These are phyloP conservation scores for Pythium rishiriense DNA, from an alignment of 352 stramenopile genomes.

Conservation along the genomic window DNA sequence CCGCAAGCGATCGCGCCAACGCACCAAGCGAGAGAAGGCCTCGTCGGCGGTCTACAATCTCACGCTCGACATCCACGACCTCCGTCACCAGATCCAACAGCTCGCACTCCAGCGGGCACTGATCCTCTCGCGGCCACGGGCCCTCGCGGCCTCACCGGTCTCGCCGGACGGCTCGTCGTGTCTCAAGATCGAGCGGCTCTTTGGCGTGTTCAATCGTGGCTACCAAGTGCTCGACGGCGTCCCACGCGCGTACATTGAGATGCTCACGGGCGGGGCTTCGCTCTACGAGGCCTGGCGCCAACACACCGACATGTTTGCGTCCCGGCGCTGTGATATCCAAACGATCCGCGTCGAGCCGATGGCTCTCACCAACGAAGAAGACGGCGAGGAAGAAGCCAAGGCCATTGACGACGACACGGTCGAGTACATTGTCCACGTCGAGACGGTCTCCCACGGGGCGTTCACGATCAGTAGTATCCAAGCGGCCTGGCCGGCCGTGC, in stretches of 20 bases:
- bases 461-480: background rate
- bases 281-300: no score
- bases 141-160: background rate
- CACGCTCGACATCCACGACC: slow-evolving; percentile 4
- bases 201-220: slow-evolving; percentile 6
- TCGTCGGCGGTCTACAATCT: slow-evolving; percentile 3
- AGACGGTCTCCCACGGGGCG: background rate
- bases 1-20: background rate
- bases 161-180: background rate
- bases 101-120: background rate
- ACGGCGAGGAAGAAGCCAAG: background rate
- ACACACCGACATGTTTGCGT: no score
- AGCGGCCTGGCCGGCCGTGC: background rate
- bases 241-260: background rate
- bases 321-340: background rate
- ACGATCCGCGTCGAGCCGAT: background rate
- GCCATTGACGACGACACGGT: background rate
- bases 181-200: slow-evolving; percentile 4
- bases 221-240: background rate
- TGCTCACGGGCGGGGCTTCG: no score
- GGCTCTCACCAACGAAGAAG: background rate
- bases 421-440: background rate
- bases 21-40: background rate
- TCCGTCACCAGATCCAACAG: slow-evolving; percentile 1
- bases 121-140: background rate